Base-by-base conservation (phyloP, 2,329 filamentous ascomycete species). In the Trichoderma cornu-damae region DNA sequence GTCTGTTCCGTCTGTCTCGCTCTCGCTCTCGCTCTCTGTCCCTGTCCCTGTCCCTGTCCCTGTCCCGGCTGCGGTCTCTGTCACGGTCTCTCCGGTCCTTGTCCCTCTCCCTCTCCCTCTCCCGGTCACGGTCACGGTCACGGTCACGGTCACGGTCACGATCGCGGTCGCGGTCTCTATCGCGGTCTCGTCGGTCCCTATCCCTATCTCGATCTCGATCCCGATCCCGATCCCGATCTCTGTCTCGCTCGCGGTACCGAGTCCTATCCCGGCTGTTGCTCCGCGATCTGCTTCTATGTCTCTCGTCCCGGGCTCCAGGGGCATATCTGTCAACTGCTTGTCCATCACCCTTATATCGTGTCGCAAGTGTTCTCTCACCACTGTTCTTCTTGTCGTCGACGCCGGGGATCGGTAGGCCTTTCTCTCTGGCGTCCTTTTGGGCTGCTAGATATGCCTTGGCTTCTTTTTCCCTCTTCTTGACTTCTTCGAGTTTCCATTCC, bases 361-460 rank as follows among this genome's bases (percentile, higher is more conserved):
- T 73, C 73, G 42, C 77, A 65, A 65, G 78, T 70, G 54, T 77
- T 73, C 53, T 78, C 72, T 79, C 77, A 16, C 73, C 75, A 5
- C 69, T 67, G 50, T 71, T 74, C 60, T 72, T 73, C 61, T 74
- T 77, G 62, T 82, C 80, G 53, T 82, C 79, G n/a, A 82, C 72
- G n/a, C 80, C 79, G 0, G 81, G 80, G 18, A 83, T 70, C 1
- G 81, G 80, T 38, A 83, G 67, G 7, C 82, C 82, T 65, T 85
- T 85, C 47, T 77, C 77, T 28, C 80, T 76, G 30, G 83, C 82
- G 62, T 85, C 82, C 60, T 81, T 79, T 63, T 84, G 81, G 2
- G 81, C 82, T 6, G 82, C 82, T 35, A 85, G 72, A 63, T 86
- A 86, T 4, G 81, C 82, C 67, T 84, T 85, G 37, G 84, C 84